Evolutionary conservation across 768 basidiomycete genomes (phyloP).

Genomic region (Tephrocybe sp.): DNA sequence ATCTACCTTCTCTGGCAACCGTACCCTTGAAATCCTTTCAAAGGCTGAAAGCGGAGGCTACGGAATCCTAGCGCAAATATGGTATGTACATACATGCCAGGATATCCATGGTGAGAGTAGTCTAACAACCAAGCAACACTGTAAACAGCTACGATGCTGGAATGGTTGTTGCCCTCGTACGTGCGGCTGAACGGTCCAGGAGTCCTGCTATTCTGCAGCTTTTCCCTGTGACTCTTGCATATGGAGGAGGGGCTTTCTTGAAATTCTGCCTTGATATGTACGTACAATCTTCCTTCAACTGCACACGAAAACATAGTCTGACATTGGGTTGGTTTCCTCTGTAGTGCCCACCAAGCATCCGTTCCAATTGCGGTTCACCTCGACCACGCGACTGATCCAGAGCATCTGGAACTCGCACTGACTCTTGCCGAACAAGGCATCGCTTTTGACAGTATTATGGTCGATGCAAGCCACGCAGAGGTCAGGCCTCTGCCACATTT

Average conservation of each 20-base stretch:
- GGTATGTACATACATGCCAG: slow-evolving; percentile 21
- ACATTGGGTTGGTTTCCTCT: neutral
- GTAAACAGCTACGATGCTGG: slow-evolving; percentile 40
- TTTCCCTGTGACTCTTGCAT: slow-evolving; percentile 43
- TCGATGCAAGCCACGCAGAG: slow-evolving; percentile 47
- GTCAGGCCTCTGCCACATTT: slow-evolving; percentile 18
- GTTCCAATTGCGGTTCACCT: slow-evolving; percentile 48
- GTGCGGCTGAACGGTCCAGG: slow-evolving; percentile 42
- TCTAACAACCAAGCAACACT: neutral
- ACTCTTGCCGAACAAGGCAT: slow-evolving; percentile 43
- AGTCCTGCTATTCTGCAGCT: slow-evolving; percentile 45
- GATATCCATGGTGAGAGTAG: no score
- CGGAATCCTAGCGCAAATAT: slow-evolving; percentile 41
- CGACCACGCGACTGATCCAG: slow-evolving; percentile 44
- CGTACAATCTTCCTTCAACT: slow-evolving; percentile 3
- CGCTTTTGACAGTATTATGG: slow-evolving; percentile 49
- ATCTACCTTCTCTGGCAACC: slow-evolving; percentile 24
- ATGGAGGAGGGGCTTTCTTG: slow-evolving; percentile 44
- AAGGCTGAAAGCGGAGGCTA: slow-evolving; percentile 40
- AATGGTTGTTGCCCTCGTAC: slow-evolving; percentile 41
- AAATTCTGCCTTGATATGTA: slow-evolving; percentile 41
- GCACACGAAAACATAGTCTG: neutral
- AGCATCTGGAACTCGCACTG: slow-evolving; percentile 43
- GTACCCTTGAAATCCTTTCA: slow-evolving; percentile 36
- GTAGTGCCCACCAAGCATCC: slow-evolving; percentile 41